Base-by-base conservation (phyloP, 2,329 filamentous ascomycete species). In the Colletotrichum tropicicola region DNA sequence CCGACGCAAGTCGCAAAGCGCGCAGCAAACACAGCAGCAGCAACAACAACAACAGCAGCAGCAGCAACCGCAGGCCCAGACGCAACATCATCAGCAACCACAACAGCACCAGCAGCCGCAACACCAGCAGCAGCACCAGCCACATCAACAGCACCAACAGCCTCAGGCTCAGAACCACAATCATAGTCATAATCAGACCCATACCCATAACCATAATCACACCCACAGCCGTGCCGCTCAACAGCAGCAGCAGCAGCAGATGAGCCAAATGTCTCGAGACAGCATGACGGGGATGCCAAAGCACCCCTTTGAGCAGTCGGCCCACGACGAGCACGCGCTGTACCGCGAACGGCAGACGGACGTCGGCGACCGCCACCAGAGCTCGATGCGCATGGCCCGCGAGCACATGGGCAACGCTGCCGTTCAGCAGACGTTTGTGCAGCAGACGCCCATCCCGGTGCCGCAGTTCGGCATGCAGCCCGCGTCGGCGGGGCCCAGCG, bases 1-100 rank as follows among this genome's bases (percentile, higher is more conserved):
- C 35, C 67, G 72, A 62, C 70, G 71, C 21, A 72, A 72, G 41
- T 70, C 68, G 1, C 71, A 72, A 7, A 71, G 71, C 45, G 65
- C 68, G 6, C 70, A 70, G 15, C 74, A 76, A 19, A 69, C 58
- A 30, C 67, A 63, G n/a, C 54, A 53, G 12, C 65, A 63, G 23
- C 63, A 60, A n/a, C 57, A 53, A 27, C 63, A 68, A 25, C 59
- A 65, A 17, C 68, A 66, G 39, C 67, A 64, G 19, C 68, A 66
- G 12, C 56, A 60, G 6, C 57, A 63, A 25, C 44, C 49, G 30
- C 68, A 43, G n/a, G 35, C 28, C 10, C 37, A 52, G 6, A 35
- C 49, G 2, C 55, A 61, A 15, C 56, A 70, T 15, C 70, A 73
- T 13, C 70, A 70, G 28, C 66, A 68, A 35, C 63, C 59, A 55